Conservation (phyloP, 805 yeast species). For the Schwanniomyces vanrijiae region DNA sequence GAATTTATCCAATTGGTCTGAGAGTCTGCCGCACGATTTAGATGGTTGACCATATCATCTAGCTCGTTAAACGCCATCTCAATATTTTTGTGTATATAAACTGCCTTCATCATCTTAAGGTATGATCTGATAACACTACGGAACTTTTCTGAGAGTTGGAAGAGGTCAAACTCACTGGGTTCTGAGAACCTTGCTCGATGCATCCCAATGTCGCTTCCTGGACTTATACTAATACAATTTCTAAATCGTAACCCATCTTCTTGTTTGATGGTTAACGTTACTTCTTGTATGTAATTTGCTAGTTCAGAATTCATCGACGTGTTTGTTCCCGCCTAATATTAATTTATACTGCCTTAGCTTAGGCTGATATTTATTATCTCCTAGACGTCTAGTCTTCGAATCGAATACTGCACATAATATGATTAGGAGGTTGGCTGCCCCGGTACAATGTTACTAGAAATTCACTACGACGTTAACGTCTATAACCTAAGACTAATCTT, state of each 20-base stretch:
- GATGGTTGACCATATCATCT: slow-evolving; percentile 41
- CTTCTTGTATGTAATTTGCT: slow-evolving; percentile 21
- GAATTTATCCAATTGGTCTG: slow-evolving; percentile 54
- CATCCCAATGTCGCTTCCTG: slow-evolving; percentile 29
- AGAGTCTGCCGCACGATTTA: slow-evolving; percentile 54
- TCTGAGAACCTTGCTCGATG: slow-evolving; percentile 30
- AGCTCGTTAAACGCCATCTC: slow-evolving; percentile 31
- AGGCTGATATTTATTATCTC: neutral
- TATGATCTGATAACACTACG: slow-evolving; percentile 32
- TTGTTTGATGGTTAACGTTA: slow-evolving; percentile 15
- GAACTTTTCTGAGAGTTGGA: slow-evolving; percentile 36
- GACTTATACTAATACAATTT: slow-evolving; percentile 34
- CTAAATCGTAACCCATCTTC: slow-evolving; percentile 18
- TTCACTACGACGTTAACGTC: no score
- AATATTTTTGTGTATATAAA: slow-evolving; percentile 31
- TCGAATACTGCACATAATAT: neutral
- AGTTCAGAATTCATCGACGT: slow-evolving; percentile 5
- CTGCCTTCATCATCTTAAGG: slow-evolving; percentile 34
- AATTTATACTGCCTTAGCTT: no score
- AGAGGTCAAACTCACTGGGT: slow-evolving; percentile 42
- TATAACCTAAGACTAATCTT: neutral
- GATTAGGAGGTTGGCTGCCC: no score
- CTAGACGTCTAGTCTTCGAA: neutral
- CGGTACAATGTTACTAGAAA: no score
- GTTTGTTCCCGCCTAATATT: neutral